Conservation (phyloP, 2,329 filamentous ascomycete genomes). For the Nemania bipapillata region DNA sequence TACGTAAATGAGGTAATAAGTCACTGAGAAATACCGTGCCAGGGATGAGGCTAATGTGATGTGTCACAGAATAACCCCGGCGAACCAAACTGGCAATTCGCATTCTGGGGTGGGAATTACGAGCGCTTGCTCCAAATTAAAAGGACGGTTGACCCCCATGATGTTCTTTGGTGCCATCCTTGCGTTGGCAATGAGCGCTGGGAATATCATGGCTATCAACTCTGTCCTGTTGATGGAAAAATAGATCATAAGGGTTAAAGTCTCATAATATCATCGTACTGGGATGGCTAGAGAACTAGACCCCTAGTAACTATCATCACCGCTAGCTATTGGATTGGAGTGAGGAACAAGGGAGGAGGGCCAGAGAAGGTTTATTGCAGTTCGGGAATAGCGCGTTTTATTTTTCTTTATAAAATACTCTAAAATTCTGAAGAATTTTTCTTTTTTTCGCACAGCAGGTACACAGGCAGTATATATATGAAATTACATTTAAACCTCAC, state of each 20-base stretch:
- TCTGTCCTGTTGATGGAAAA: conserved; percentile 30
- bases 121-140: conserved; percentile 58
- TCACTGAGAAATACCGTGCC: neutral
- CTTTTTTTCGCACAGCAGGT: too few species aligned
- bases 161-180: conserved; percentile 61
- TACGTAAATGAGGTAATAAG: conserved; percentile 55
- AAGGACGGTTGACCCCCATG: conserved; percentile 56
- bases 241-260: neutral
- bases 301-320: too few species aligned
- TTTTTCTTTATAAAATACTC: too few species aligned
- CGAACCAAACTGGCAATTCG: conserved; percentile 53
- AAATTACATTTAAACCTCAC: too few species aligned
- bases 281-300: too few species aligned
- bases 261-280: neutral
- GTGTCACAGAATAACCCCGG: conserved; percentile 51
- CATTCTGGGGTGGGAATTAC: conserved; percentile 61
- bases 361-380: too few species aligned
- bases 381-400: too few species aligned
- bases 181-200: conserved; percentile 60
- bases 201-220: conserved; percentile 43
- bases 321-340: too few species aligned
- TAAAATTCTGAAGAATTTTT: too few species aligned
- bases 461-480: too few species aligned
- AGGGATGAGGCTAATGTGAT: neutral
- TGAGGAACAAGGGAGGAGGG: too few species aligned